Conservation (phyloP, 2,329 filamentous ascomycete species). For the Ophiocordyceps robertsii region DNA sequence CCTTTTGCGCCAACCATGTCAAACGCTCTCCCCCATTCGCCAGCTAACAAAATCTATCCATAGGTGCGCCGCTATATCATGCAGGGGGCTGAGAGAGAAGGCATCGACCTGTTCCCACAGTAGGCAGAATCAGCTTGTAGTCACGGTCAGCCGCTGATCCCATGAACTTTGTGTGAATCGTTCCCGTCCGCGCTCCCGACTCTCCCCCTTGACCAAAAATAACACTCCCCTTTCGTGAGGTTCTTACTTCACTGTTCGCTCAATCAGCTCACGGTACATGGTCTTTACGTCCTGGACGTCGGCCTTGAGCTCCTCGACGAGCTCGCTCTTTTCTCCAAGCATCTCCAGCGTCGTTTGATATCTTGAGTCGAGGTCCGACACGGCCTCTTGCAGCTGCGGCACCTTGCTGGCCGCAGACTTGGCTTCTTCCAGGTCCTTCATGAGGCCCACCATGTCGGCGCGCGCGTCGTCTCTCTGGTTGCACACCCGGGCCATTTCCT, state of each 20-base stretch:
- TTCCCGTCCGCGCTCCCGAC: background rate
- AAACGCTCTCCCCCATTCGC: background rate
- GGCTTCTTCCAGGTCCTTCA: constrained; percentile 72
- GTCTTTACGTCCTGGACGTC: constrained; percentile 90
- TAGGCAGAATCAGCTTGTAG: background rate
- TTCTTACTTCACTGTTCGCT: constrained; percentile 57
- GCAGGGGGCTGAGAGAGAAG: constrained; percentile 69
- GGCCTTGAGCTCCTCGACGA: constrained; percentile 77
- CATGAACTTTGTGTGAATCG: background rate
- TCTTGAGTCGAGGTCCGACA: constrained; percentile 56
- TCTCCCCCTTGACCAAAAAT: background rate
- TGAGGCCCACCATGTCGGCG: constrained; percentile 78
- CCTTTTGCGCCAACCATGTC: background rate
- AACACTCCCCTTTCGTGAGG: no score
- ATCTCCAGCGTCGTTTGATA: constrained; percentile 90
- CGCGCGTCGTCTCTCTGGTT: constrained; percentile 85
- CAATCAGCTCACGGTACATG: constrained; percentile 88
- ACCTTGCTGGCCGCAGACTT: constrained; percentile 46
- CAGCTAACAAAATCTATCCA: constrained; percentile 1
- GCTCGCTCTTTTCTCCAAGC: constrained; percentile 92
- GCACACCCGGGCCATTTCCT: constrained; percentile 69
- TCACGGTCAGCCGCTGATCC: background rate
- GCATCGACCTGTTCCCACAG: constrained; percentile 43
- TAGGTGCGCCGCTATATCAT: constrained; percentile 67
- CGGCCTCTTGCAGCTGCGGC: constrained; percentile 50